phyloP scores from a whole-genome alignment of 768 basidiomycete species.

The Chalciporus piperatus region DNA sequence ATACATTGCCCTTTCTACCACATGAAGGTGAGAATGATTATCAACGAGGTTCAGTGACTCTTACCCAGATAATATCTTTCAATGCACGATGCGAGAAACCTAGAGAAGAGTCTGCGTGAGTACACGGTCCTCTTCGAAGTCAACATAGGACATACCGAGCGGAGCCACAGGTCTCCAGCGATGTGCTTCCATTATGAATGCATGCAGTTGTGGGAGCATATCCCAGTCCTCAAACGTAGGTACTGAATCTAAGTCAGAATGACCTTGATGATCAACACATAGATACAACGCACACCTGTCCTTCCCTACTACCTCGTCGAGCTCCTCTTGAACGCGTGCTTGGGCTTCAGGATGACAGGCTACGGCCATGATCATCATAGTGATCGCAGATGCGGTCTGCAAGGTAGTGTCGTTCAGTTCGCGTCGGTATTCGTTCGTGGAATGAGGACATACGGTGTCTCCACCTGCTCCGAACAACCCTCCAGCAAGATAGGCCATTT shows the following conservation, averaged over 20 bases:
- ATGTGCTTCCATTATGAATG: constrained; percentile 34
- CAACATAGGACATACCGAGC: constrained; percentile 22
- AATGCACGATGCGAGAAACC: constrained; percentile 62
- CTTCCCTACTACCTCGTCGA: constrained; percentile 47
- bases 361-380: constrained; percentile 47
- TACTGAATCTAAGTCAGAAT: constrained; percentile 14
- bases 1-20: constrained; percentile 9
- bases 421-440: no score
- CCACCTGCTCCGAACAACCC: constrained; percentile 57
- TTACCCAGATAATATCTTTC: constrained; percentile 58
- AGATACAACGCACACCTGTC: constrained; percentile 14
- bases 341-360: constrained; percentile 50
- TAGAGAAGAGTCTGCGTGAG: neutral
- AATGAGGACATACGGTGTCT: constrained; percentile 43
- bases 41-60: neutral
- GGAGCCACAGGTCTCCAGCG: constrained; percentile 34
- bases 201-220: constrained; percentile 30
- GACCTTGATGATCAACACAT: neutral
- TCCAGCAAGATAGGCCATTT: constrained; percentile 61
- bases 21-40: neutral
- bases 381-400: constrained; percentile 49
- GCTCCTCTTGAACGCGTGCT: constrained; percentile 45
- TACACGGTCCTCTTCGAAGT: neutral
- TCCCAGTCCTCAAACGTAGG: constrained; percentile 35
- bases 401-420: neutral